phyloP scores from a whole-genome alignment of 1,139 yeast species.

The Protomyces macrosporus region DNA sequence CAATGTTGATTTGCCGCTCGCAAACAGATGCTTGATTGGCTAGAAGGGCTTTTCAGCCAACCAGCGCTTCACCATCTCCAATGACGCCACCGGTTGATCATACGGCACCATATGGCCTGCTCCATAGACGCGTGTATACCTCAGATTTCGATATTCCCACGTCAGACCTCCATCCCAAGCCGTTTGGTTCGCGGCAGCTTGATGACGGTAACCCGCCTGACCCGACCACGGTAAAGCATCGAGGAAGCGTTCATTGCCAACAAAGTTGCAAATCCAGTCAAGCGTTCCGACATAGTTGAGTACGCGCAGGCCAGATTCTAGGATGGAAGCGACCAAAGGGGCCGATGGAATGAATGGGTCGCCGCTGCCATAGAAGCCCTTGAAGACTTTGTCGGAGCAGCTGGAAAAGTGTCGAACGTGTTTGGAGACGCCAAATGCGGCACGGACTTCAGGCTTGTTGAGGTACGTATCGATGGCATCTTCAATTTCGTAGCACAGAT shows the following conservation, averaged over 20 bases:
- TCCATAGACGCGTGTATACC: constrained; percentile 58
- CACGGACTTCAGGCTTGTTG: constrained; percentile 63
- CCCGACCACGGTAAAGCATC: constrained; percentile 58
- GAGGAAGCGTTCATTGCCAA: constrained; percentile 79
- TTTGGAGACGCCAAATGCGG: constrained; percentile 78
- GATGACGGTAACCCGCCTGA: constrained; percentile 38
- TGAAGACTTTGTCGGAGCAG: constrained; percentile 81
- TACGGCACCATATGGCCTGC: constrained; percentile 70
- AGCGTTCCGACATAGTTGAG: constrained; percentile 83
- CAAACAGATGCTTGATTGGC: too few relatives aligned
- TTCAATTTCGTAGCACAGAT: constrained; percentile 71
- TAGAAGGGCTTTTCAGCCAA: background rate
- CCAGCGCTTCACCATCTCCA: constrained; percentile 79
- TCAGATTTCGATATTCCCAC: constrained; percentile 46
- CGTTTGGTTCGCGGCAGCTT: constrained; percentile 41
- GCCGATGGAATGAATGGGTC: constrained; percentile 6
- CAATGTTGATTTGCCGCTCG: too few relatives aligned
- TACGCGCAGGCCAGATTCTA: constrained; percentile 57
- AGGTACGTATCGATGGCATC: constrained; percentile 62
- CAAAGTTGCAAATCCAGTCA: constrained; percentile 86
- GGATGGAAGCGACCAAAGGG: constrained; percentile 33
- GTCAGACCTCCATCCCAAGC: constrained; percentile 38
- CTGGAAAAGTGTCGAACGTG: constrained; percentile 66
- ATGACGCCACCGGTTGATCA: constrained; percentile 69
- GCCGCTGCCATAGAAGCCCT: constrained; percentile 32